These are phyloP conservation scores for Luffa aegyptiaca DNA, from an alignment of 306 rosid species.

Conservation along the genomic window DNA sequence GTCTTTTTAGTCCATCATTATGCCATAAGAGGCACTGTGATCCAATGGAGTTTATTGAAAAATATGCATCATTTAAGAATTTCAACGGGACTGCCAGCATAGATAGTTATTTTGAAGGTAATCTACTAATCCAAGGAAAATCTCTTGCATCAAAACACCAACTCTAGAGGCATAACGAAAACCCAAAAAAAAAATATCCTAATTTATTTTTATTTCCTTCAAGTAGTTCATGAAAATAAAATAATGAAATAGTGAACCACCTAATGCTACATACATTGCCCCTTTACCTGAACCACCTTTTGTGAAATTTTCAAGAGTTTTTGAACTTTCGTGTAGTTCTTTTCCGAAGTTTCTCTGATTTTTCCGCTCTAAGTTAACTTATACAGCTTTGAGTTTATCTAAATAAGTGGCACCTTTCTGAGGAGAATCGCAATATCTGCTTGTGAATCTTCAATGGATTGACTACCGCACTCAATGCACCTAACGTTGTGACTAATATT, in stretches of 20 bases:
- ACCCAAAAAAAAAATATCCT: too few species aligned
- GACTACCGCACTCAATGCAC: slow-evolving; percentile 96
- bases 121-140: neutral
- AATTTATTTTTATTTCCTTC: too few species aligned
- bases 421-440: slow-evolving; percentile 96
- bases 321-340: too few species aligned
- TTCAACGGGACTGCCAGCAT: neutral
- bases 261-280: neutral
- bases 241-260: neutral
- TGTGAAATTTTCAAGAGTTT: neutral
- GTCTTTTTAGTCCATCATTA: neutral
- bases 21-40: neutral
- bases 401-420: slow-evolving; percentile 44
- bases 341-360: neutral
- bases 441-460: slow-evolving; percentile 96
- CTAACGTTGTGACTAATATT: slow-evolving; percentile 90
- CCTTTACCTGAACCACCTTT: neutral
- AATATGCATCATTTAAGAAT: neutral
- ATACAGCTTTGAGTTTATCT: neutral
- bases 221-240: neutral
- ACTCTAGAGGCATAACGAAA: too few species aligned
- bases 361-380: neutral
- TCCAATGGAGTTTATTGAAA: neutral
- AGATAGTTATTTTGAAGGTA: neutral
- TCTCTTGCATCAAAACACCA: too few species aligned